Evolutionary conservation across 768 basidiomycete genomes (phyloP).

Genomic region (Epithele typhae): DNA sequence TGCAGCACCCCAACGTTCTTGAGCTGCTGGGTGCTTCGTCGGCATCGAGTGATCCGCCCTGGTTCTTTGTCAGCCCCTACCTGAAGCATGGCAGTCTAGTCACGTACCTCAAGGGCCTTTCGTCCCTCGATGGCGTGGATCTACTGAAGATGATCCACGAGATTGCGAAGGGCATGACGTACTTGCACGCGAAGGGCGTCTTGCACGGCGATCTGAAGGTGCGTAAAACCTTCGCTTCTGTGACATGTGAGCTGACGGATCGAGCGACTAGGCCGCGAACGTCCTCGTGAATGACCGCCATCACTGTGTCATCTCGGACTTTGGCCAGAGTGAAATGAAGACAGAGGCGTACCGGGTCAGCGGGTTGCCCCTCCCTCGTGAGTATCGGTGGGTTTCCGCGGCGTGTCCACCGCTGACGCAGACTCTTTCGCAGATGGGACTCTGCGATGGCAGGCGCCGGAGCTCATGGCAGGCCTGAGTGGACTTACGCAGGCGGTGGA

Average conservation of each 20-base stretch:
- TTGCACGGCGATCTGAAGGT: slow-evolving; percentile 84
- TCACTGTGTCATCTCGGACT: slow-evolving; percentile 74
- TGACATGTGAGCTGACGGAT: not conserved
- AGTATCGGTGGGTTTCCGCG: not conserved
- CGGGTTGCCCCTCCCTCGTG: slow-evolving; percentile 34
- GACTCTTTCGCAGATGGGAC: slow-evolving; percentile 45
- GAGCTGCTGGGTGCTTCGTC: slow-evolving; percentile 77
- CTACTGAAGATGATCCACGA: slow-evolving; percentile 62
- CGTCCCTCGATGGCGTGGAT: slow-evolving; percentile 35
- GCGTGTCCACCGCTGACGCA: not conserved
- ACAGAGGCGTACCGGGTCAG: slow-evolving; percentile 62
- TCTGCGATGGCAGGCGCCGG: slow-evolving; percentile 38
- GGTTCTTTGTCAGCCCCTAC: slow-evolving; percentile 61
- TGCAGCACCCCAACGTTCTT: slow-evolving; percentile 67
- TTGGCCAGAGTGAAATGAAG: slow-evolving; percentile 80
- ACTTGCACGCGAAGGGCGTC: slow-evolving; percentile 64
- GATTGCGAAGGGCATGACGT: slow-evolving; percentile 78
- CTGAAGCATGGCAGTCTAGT: slow-evolving; percentile 61
- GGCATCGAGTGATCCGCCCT: slow-evolving; percentile 49
- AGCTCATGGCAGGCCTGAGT: slow-evolving; percentile 32
- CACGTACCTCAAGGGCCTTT: slow-evolving; percentile 43
- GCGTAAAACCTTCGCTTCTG: slow-evolving; percentile 4
- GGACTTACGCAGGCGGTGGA: slow-evolving; percentile 29
- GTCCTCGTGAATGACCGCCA: slow-evolving; percentile 67
- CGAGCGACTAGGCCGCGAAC: slow-evolving; percentile 54